Percentiles rank a stretch among this genome's conserved stretches.
These are phyloP conservation scores for Daldinia sp. DNA, from an alignment of 2,329 filamentous ascomycete species.

Conservation along the genomic window DNA sequence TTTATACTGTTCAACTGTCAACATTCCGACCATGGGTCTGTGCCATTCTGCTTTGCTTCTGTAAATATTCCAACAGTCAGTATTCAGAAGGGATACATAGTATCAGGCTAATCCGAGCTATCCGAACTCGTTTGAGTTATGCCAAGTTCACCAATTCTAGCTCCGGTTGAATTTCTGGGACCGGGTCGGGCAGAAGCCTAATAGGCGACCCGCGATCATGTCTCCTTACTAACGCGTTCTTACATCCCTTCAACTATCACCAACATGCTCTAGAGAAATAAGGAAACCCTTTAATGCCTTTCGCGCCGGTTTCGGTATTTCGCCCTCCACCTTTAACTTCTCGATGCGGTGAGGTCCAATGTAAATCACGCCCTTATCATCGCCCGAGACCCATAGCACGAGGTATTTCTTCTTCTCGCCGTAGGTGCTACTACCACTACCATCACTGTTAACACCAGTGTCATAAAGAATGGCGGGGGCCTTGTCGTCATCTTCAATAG, in stretches of 20 bases:
- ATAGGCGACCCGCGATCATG: not conserved
- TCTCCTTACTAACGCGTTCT: not conserved
- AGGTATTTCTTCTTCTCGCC: not conserved
- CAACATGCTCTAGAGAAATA: not conserved
- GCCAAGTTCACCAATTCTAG: not conserved
- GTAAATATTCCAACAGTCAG: no score
- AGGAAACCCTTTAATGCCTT: constrained; percentile 46
- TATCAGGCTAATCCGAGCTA: no score
- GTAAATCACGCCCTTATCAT: constrained; percentile 15
- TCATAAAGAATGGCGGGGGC: not conserved
- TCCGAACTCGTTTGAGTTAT: not conserved
- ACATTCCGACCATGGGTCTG: not conserved
- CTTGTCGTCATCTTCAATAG: constrained; percentile 1
- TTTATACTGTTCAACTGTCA: not conserved
- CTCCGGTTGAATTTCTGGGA: not conserved
- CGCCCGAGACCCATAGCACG: constrained; percentile 10
- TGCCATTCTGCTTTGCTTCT: no score
- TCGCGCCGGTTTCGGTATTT: constrained; percentile 47
- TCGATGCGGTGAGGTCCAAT: constrained; percentile 45
- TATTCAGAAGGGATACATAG: no score
- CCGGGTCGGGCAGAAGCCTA: not conserved
- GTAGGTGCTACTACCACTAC: not conserved
- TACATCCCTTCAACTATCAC: not conserved
- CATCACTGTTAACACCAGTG: not conserved
- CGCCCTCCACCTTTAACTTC: constrained; percentile 54